phyloP scores from a whole-genome alignment of 257 asterid species.

The Rauvolfia tetraphylla region DNA sequence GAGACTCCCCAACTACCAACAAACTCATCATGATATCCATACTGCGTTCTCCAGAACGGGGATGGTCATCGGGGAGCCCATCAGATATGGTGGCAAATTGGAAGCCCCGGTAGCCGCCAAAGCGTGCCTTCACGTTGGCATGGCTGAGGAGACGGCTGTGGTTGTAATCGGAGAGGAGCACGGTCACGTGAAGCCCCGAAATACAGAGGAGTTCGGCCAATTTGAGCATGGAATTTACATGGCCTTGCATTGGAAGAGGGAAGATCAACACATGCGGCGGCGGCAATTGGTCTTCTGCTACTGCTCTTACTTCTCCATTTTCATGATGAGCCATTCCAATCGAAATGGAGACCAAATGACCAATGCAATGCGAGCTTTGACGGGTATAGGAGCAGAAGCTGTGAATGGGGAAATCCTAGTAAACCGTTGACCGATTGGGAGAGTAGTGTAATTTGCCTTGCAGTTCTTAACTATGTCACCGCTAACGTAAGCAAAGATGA shows the following conservation, averaged over 20 bases:
- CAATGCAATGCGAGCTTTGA: too few relatives aligned
- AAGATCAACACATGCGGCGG: slow-evolving; percentile 33
- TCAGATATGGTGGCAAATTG: slow-evolving; percentile 15
- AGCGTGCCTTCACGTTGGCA: neutral
- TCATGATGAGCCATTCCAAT: neutral
- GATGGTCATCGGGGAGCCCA: slow-evolving; percentile 11
- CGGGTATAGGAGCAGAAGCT: too few relatives aligned
- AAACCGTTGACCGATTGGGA: too few relatives aligned
- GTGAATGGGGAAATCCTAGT: too few relatives aligned
- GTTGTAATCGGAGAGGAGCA: slow-evolving; percentile 23
- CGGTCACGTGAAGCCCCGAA: slow-evolving; percentile 22
- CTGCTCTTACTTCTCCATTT: neutral
- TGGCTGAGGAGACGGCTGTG: slow-evolving; percentile 15
- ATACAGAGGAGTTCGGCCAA: slow-evolving; percentile 36
- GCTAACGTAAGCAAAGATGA: too few relatives aligned
- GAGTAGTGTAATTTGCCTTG: too few relatives aligned
- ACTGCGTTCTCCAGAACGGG: slow-evolving; percentile 8
- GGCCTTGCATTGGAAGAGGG: slow-evolving; percentile 40
- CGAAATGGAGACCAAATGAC: too few relatives aligned
- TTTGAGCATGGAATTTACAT: slow-evolving; percentile 37
- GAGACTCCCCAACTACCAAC: slow-evolving; percentile 8
- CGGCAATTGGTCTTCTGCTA: neutral
- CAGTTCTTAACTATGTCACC: too few relatives aligned
- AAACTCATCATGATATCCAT: slow-evolving; percentile 18
- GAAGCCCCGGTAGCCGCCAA: neutral